A percentile compares a stretch with the other conserved stretches of the same genome.
phyloP scores from a whole-genome alignment of 768 basidiomycete species.

The Tricholoma saponaceum region DNA sequence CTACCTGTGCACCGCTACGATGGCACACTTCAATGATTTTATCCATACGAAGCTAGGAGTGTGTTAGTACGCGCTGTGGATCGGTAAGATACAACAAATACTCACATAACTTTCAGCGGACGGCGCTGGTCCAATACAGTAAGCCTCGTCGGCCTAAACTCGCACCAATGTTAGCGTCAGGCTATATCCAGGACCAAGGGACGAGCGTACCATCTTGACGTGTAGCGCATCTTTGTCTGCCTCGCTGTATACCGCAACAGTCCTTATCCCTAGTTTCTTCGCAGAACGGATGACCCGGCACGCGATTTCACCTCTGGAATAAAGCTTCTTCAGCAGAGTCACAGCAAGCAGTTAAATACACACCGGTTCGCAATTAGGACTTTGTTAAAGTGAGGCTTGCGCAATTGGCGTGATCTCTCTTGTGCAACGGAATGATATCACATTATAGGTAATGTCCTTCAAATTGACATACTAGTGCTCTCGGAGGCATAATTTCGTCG shows the following conservation, averaged over 20 bases:
- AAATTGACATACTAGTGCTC: conserved; percentile 21
- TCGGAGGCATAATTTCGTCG: conserved; percentile 25
- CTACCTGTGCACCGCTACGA: conserved; percentile 79
- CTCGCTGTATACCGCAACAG: conserved; percentile 90
- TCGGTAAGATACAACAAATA: conserved; percentile 8
- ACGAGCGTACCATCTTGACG: conserved; percentile 60
- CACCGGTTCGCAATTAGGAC: conserved; percentile 90
- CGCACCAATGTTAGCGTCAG: conserved; percentile 1
- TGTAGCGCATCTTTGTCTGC: conserved; percentile 80
- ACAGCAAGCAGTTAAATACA: background rate
- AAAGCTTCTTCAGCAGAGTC: background rate
- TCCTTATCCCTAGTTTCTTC: conserved; percentile 81
- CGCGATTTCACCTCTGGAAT: conserved; percentile 87
- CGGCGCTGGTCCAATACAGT: conserved; percentile 88
- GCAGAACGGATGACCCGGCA: conserved; percentile 93
- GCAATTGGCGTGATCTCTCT: conserved; percentile 12
- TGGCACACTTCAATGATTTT: conserved; percentile 84
- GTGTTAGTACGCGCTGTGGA: background rate
- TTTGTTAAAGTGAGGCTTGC: conserved; percentile 75
- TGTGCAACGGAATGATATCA: background rate
- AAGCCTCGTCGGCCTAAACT: conserved; percentile 79
- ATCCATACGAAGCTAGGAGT: conserved; percentile 70
- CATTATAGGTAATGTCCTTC: background rate
- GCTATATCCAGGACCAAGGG: background rate
- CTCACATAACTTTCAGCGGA: conserved; percentile 87